These are phyloP conservation scores for Erysimum cheiranthoides DNA, from an alignment of 345 rosid genomes.

Conservation along the genomic window DNA sequence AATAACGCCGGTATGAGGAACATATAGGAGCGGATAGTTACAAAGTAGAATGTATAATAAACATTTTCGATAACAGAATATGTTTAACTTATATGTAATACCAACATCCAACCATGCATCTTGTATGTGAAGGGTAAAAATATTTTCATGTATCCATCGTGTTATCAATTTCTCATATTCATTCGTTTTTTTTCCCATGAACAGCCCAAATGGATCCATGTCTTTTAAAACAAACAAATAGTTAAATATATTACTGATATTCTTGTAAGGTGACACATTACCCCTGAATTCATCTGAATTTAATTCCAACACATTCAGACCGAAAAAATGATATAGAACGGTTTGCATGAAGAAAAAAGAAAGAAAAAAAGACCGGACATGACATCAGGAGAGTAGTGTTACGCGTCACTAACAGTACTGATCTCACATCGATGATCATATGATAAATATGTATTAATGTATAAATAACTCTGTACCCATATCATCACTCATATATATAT, in stretches of 20 bases:
- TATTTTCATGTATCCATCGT: not conserved
- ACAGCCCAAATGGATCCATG: not conserved
- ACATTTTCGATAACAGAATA: too few relatives aligned
- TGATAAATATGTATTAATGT: slow-evolving; percentile 25
- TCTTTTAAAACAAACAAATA: not conserved
- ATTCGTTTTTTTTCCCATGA: not conserved
- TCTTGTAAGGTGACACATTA: slow-evolving; percentile 4
- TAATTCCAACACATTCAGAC: slow-evolving; percentile 3
- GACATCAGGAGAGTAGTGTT: slow-evolving; percentile 13
- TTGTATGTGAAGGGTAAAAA: not conserved
- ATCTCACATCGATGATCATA: slow-evolving; percentile 28
- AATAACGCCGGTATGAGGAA: not conserved
- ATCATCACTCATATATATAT: slow-evolving; percentile 23
- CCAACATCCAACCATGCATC: slow-evolving; percentile 1
- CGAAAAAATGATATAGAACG: slow-evolving; percentile 18
- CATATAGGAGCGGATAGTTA: not conserved
- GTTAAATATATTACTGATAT: not conserved
- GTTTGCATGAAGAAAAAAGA: not conserved
- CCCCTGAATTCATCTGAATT: not conserved
- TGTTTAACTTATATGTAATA: too few relatives aligned
- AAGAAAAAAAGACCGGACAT: slow-evolving; percentile 12
- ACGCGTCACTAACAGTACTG: slow-evolving; percentile 13
- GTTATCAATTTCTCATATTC: slow-evolving; percentile 27
- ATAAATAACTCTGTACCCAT: slow-evolving; percentile 28
- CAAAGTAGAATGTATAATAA: not conserved